Base-by-base conservation (phyloP, 192 early-diverging fungal genomes). In the Funneliformis mosseae region DNA sequence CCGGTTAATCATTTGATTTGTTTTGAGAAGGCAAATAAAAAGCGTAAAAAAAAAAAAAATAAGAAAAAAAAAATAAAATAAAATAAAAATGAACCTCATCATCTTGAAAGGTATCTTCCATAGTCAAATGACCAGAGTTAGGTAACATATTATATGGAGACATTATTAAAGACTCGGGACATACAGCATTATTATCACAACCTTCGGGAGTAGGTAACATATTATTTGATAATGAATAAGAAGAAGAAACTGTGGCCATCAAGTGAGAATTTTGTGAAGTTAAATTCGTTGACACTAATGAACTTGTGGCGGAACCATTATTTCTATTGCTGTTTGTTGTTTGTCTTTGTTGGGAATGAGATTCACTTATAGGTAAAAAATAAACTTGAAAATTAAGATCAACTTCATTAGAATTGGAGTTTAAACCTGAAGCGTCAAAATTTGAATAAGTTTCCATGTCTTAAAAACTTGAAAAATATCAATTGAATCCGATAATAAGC, bases 201-300 rank as follows among this genome's bases (percentile, higher is more conserved):
- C 77, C 63, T 46, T 78, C 64, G 21, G 77, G 64, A 46, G 63
- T 78, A 39, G 63, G 25, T 39, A 78, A 59, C 43, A 78, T 78
- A 76, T 74, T 42, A 41, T 4, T 45, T 25, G 63, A 70, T 21
- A 70, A 33, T 8, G 28, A 43, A 12, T 39, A 70, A 10, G 28
- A 28, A 12, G 63, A 28, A 66, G n/a, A 28, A 25, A 28, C 28
- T 28, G 27, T 9, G 11, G 63, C 33, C 33, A 33, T 33, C 33
- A 33, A 33, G 33, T 39, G 33, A n/a, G 39, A 43, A 42, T 14
- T 3, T 70, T 70, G 39, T 7, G 68, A 39, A 10, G 39, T 42
- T 14, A 41, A 9, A 16, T 8, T 14, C 5, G 39, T 21, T 16
- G 38, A 70, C 9, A 70, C 21, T 70, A 41, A 41, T 42, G 16